Percentiles rank a stretch among this genome's conserved stretches.
These are phyloP conservation scores for Yarrowia sp. DNA, from an alignment of 805 yeast genomes.

Conservation along the genomic window DNA sequence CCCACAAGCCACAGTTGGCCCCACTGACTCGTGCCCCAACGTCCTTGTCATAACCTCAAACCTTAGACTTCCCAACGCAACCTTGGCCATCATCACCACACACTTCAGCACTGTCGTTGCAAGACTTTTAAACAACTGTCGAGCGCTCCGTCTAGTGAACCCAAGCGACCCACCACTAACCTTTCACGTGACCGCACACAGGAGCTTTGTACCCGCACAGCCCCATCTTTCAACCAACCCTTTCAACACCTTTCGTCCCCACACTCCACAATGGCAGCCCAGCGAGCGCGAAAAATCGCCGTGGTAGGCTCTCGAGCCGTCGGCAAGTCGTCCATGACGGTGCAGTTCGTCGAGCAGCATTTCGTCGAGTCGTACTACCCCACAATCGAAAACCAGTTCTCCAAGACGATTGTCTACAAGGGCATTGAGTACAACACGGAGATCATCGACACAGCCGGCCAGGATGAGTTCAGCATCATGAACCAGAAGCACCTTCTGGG, in stretches of 20 bases:
- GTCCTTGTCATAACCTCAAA: conserved; percentile 12
- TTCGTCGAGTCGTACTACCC: conserved; percentile 89
- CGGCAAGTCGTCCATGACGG: conserved; percentile 82
- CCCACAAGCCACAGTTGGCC: not conserved
- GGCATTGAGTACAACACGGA: conserved; percentile 78
- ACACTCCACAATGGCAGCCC: conserved; percentile 24
- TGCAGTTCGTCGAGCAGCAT: conserved; percentile 81
- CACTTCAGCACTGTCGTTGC: not conserved
- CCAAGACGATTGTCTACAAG: conserved; percentile 63
- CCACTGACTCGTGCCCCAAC: conserved; percentile 3
- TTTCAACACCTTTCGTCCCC: not conserved
- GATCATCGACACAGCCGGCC: conserved; percentile 90
- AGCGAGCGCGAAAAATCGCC: conserved; percentile 63
- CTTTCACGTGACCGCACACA: not conserved
- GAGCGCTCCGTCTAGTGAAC: not conserved
- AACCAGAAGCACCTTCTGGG: conserved; percentile 77
- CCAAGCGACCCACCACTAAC: not conserved
- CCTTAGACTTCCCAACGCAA: conserved; percentile 21
- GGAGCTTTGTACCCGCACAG: not conserved
- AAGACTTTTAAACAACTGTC: not conserved
- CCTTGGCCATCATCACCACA: conserved; percentile 20
- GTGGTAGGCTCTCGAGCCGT: conserved; percentile 87
- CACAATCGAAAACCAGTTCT: conserved; percentile 82
- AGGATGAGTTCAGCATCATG: conserved; percentile 81
- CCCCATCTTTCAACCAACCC: not conserved